A percentile compares a stretch with the other conserved stretches of the same genome.
These are phyloP conservation scores for Colletotrichum musae DNA, from an alignment of 2,329 filamentous ascomycete species.

Conservation along the genomic window DNA sequence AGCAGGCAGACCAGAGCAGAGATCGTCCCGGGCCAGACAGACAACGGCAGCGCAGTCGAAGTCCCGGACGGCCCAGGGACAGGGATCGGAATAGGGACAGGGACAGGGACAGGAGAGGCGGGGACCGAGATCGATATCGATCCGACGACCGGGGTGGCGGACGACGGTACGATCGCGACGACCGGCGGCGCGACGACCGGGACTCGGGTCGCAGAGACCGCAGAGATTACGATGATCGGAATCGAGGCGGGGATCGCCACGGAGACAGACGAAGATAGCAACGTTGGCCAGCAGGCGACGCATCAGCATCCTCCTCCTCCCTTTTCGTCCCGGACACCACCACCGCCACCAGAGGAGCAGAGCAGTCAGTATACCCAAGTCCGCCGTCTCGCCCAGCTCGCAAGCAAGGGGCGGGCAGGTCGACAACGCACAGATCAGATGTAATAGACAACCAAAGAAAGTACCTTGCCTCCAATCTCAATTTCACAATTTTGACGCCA, in stretches of 20 bases:
- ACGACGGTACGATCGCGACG: constrained; percentile 39
- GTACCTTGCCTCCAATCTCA: neutral
- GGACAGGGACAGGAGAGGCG: constrained; percentile 25
- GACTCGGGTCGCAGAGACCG: constrained; percentile 53
- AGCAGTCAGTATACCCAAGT: constrained; percentile 28
- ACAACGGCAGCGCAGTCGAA: constrained; percentile 60
- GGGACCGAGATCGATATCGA: constrained; percentile 36
- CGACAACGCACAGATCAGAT: constrained; percentile 18
- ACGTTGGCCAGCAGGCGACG: neutral
- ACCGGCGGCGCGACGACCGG: constrained; percentile 44
- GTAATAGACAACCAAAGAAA: constrained; percentile 25
- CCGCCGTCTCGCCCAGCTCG: constrained; percentile 16
- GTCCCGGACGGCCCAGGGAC: constrained; percentile 46
- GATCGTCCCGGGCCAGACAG: constrained; percentile 35
- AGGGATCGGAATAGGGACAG: constrained; percentile 29
- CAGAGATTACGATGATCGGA: constrained; percentile 51
- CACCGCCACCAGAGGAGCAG: constrained; percentile 1
- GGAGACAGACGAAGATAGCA: constrained; percentile 47
- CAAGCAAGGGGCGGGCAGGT: constrained; percentile 18
- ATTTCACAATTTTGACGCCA: constrained; percentile 20
- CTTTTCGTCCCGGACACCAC: constrained; percentile 20
- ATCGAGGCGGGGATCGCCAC: constrained; percentile 48
- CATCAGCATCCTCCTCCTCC: neutral
- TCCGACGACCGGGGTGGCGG: constrained; percentile 35
- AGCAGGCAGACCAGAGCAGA: constrained; percentile 31